Evolutionary conservation across 768 basidiomycete species (phyloP).

Genomic region (Auriscalpium vulgare): DNA sequence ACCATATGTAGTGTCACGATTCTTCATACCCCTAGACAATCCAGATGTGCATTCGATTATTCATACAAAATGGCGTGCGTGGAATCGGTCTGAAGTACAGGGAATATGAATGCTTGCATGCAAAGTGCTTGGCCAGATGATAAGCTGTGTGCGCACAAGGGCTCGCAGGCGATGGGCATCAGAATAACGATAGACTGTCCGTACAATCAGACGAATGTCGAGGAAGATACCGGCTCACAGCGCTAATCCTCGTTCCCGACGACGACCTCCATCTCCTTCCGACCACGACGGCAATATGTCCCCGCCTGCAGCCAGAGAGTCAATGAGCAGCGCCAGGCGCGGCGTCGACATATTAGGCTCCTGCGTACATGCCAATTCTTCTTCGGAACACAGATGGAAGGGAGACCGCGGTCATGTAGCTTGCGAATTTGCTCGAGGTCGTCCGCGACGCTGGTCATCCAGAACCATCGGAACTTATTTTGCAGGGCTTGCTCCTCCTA

Average conservation of each 20-base stretch:
- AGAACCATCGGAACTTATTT: slow-evolving; percentile 71
- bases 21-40: no score
- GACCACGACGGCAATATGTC: slow-evolving; percentile 54
- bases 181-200: no score
- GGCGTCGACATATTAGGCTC: slow-evolving; percentile 65
- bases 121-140: no score
- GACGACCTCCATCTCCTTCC: slow-evolving; percentile 64
- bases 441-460: slow-evolving; percentile 79
- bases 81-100: no score
- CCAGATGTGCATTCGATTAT: no score
- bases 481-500: slow-evolving; percentile 48
- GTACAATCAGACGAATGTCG: no score
- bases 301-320: slow-evolving; percentile 74
- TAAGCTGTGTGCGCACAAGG: no score
- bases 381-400: slow-evolving; percentile 14
- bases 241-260: slow-evolving; percentile 28
- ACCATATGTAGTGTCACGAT: no score
- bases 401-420: slow-evolving; percentile 31
- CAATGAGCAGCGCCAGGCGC: slow-evolving; percentile 66
- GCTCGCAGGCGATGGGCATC: no score
- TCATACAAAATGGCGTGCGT: no score
- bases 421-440: slow-evolving; percentile 81
- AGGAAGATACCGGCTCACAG: not conserved
- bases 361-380: slow-evolving; percentile 18
- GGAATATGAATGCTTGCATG: no score